Evolutionary conservation across 345 rosid species (phyloP), one percentile per base, ranked within the genome.

Genomic region (Aquilaria malaccensis): DNA sequence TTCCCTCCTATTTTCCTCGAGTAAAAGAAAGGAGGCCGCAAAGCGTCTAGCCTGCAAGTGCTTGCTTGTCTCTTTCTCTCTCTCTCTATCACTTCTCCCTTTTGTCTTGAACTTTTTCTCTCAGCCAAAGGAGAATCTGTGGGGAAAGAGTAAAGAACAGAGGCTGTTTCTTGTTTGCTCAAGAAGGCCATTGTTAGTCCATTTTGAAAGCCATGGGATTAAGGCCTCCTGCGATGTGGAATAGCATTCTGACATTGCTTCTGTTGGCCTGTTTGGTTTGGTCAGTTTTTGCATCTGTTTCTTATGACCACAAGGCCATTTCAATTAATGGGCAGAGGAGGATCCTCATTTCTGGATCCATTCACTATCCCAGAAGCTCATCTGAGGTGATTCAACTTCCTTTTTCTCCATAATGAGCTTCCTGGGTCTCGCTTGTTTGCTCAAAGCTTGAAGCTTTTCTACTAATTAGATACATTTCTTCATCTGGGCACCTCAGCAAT

Each of bases 281-380:
- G 62, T 79, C 79, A 59, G 89, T 76, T 70, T 58, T 45, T 66
- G 90, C 81, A 4, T 84, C 97, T 64, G 98, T 93, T 50, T 85
- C 96, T 13, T 89, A 93, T 74, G 98, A 93, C 65, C 72, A 77
- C 45, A 85, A 74, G 65, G 92, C 98, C 46, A 80, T 93, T 70
- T 72, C 80, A 67, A 87, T 89, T 72, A 85, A 87, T 84, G 97
- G 97, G 51, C 79, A 79, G 55, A 85, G 97, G 76, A 89, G 89
- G 79, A 90, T 93, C 71, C 97, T 93, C 55, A 74, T 93, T 67
- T 93, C 96, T 71, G 98, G 98, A 71, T 93, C 98, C 83, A 93
- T 93, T 77, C 97, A 93, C 71, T 93, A 93, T 69, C 97, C 98
- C 55, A 85, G 98, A 81, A 94, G 99, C 76, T 65, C 99, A 3